Evolutionary conservation across 106 monocot genomes (phyloP).

Genomic region (Narthecium ossifragum): DNA sequence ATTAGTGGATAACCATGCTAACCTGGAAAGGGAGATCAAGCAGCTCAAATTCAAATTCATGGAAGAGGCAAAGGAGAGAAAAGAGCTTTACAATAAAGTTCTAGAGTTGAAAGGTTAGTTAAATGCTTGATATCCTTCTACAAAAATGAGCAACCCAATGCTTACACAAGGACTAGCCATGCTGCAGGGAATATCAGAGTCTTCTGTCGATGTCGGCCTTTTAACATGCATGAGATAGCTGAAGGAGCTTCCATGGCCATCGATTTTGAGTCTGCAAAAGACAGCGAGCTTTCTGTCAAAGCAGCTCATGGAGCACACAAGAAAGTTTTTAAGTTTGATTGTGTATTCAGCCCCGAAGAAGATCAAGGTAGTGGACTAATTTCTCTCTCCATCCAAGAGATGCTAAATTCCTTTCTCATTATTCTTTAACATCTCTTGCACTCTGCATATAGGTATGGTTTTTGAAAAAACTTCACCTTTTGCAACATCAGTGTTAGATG

Average conservation of each 20-base stretch:
- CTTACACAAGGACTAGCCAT: background rate
- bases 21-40: constrained; percentile 32
- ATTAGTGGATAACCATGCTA: constrained; percentile 38
- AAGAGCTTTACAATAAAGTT: constrained; percentile 75
- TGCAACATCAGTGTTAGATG: constrained; percentile 83
- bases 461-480: constrained; percentile 73
- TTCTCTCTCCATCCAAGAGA: background rate
- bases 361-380: constrained; percentile 58
- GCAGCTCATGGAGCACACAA: constrained; percentile 57
- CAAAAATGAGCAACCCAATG: background rate
- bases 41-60: constrained; percentile 50
- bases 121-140: background rate
- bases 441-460: constrained; percentile 43
- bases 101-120: constrained; percentile 72
- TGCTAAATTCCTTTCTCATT: background rate
- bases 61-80: constrained; percentile 62
- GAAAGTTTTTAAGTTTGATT: constrained; percentile 81
- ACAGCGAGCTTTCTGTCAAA: constrained; percentile 68
- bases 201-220: constrained; percentile 79
- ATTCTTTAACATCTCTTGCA: too few relatives aligned
- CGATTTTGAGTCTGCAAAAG: constrained; percentile 83
- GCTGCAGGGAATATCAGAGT: constrained; percentile 88
- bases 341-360: constrained; percentile 72
- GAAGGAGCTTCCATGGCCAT: constrained; percentile 49
- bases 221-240: constrained; percentile 59